Conservation (phyloP, 768 basidiomycete genomes). For the Trametes elegans region DNA sequence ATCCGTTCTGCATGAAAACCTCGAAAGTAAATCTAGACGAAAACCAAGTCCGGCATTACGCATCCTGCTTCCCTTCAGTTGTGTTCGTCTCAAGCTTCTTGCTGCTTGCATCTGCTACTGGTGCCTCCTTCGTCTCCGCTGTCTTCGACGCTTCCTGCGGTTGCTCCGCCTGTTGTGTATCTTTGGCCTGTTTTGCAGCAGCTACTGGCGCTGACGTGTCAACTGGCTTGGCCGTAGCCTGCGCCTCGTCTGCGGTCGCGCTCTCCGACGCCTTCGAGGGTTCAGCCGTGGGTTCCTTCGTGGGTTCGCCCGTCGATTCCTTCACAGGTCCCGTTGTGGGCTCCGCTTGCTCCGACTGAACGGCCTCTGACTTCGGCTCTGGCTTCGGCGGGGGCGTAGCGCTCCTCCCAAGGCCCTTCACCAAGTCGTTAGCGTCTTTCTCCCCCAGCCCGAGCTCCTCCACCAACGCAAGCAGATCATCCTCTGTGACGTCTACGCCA, state of each 20-base stretch:
- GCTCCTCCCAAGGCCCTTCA: constrained; percentile 49
- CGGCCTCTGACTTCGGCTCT: constrained; percentile 13
- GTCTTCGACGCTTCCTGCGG: constrained; percentile 7
- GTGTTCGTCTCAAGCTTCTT: no score
- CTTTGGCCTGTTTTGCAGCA: neutral
- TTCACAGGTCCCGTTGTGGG: no score
- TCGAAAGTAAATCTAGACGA: no score
- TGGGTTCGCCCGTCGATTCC: no score
- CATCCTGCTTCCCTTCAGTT: constrained; percentile 6
- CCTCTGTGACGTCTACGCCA: constrained; percentile 74
- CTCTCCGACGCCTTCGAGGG: neutral
- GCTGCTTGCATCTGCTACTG: neutral
- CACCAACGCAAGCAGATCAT: constrained; percentile 68
- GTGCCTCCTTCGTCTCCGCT: constrained; percentile 10
- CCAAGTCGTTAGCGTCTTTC: constrained; percentile 74
- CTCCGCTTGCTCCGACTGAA: no score
- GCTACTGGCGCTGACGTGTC: neutral
- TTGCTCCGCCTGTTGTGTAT: neutral
- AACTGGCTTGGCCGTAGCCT: neutral
- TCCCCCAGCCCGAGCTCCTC: constrained; percentile 74
- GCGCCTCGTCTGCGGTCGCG: constrained; percentile 8
- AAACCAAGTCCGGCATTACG: neutral
- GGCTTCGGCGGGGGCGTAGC: constrained; percentile 18
- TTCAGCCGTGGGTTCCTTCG: no score
- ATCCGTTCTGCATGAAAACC: neutral